phyloP scores from a whole-genome alignment of 2,329 filamentous ascomycete genomes.

The Golovinomyces cichoracearum region DNA sequence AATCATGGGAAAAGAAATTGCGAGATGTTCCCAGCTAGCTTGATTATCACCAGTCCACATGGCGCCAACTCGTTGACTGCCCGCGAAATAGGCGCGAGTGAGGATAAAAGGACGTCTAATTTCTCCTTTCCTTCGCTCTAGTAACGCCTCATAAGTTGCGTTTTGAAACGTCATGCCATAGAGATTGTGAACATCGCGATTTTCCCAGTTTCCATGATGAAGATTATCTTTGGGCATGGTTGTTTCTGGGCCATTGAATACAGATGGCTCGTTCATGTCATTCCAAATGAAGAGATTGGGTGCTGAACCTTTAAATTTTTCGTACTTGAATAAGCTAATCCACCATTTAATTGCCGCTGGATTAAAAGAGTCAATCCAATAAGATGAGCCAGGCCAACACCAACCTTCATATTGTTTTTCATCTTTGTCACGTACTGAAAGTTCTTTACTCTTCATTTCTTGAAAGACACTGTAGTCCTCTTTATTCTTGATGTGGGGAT shows the following conservation, averaged over 20 bases:
- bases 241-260: conserved; percentile 93
- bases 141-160: conserved; percentile 63
- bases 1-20: conserved; percentile 77
- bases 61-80: conserved; percentile 67
- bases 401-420: conserved; percentile 75
- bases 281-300: conserved; percentile 93
- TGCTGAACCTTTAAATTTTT: conserved; percentile 61
- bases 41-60: conserved; percentile 99
- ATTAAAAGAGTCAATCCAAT: conserved; percentile 93
- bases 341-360: conserved; percentile 83
- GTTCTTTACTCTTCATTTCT: conserved; percentile 57
- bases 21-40: conserved; percentile 73
- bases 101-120: conserved; percentile 69
- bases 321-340: conserved; percentile 66
- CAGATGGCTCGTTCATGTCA: conserved; percentile 98
- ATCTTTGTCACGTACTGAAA: conserved; percentile 77
- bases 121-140: conserved; percentile 68
- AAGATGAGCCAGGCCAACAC: conserved; percentile 94
- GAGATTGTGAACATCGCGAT: conserved; percentile 85
- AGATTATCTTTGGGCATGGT: conserved; percentile 98
- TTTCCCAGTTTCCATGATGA: conserved; percentile 78
- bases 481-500: conserved; percentile 91
- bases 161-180: conserved; percentile 92
- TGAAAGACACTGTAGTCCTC: conserved; percentile 51
- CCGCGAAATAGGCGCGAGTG: conserved; percentile 76